phyloP scores from a whole-genome alignment of 2,329 filamentous ascomycete species.

The Apiospora hydei region DNA sequence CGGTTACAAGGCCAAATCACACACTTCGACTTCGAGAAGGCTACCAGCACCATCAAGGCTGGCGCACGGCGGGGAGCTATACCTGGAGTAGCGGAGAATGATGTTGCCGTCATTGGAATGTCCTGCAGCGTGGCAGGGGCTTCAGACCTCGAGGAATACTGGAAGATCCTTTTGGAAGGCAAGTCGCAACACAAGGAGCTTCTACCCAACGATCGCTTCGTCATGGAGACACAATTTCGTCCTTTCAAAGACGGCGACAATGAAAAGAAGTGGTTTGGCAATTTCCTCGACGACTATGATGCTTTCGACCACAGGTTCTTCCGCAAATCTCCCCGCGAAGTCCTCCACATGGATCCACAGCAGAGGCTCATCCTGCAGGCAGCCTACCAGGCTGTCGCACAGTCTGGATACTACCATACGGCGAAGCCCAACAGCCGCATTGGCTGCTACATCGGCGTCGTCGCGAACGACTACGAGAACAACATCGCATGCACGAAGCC shows the following conservation, averaged over 20 bases:
- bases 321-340: conserved; percentile 38
- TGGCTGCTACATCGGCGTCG: conserved; percentile 34
- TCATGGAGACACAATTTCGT: too few species aligned
- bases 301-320: conserved; percentile 39
- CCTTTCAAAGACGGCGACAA: too few species aligned
- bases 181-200: conserved; percentile 5
- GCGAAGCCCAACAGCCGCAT: conserved; percentile 39
- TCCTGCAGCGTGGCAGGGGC: conserved; percentile 11
- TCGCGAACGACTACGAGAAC: conserved; percentile 31
- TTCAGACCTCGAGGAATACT: conserved; percentile 9
- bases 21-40: too few species aligned
- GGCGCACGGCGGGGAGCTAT: too few species aligned
- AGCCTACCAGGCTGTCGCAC: conserved; percentile 45
- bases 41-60: too few species aligned
- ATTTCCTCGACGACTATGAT: too few species aligned
- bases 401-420: conserved; percentile 38
- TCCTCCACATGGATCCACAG: conserved; percentile 43
- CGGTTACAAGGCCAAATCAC: too few species aligned
- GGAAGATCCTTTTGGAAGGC: conserved; percentile 7
- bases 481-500: conserved; percentile 31
- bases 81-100: too few species aligned
- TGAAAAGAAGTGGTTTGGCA: too few species aligned
- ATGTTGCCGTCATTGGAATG: conserved; percentile 23
- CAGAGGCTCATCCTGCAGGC: conserved; percentile 45
- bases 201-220: too few species aligned